Evolutionary conservation across 352 stramenopile genomes (phyloP).

Genomic region (Ochromonadaceae sp.): DNA sequence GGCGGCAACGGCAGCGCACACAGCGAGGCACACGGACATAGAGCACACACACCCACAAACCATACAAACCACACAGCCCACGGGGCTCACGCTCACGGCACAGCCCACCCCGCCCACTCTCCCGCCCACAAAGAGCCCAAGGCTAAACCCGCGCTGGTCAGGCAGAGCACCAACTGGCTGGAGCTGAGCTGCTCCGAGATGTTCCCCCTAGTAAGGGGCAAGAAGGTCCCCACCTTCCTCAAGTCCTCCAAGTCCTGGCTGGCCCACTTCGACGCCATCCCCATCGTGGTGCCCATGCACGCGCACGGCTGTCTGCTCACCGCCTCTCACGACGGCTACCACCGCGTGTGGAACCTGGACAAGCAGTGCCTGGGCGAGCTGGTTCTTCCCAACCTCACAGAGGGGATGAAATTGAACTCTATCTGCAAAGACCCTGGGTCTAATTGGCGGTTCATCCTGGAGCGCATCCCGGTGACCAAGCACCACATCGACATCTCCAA

Average conservation of each 20-base stretch:
- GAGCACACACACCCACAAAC: no score
- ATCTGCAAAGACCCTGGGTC: neutral
- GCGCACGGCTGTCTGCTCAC: slow-evolving; percentile 3
- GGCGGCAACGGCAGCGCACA: no score
- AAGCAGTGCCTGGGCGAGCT: neutral
- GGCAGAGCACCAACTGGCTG: neutral
- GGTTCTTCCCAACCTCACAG: slow-evolving; percentile 7
- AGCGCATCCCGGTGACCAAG: neutral
- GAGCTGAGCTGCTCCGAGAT: neutral
- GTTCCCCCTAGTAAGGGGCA: neutral
- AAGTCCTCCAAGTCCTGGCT: neutral
- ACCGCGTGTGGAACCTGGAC: slow-evolving; percentile 14
- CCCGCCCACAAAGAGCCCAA: neutral
- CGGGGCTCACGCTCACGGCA: no score
- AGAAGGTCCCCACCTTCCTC: neutral
- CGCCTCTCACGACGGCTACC: slow-evolving; percentile 6
- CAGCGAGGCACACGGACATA: no score
- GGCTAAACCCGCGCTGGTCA: neutral
- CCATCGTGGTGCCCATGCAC: neutral
- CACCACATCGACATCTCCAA: neutral
- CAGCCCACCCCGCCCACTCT: no score
- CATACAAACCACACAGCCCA: no score
- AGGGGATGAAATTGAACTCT: neutral
- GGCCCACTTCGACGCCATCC: neutral
- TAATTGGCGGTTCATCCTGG: slow-evolving; percentile 9